phyloP scores from a whole-genome alignment of 495 filamentous ascomycete genomes.

The Neurospora tetrasperma region DNA sequence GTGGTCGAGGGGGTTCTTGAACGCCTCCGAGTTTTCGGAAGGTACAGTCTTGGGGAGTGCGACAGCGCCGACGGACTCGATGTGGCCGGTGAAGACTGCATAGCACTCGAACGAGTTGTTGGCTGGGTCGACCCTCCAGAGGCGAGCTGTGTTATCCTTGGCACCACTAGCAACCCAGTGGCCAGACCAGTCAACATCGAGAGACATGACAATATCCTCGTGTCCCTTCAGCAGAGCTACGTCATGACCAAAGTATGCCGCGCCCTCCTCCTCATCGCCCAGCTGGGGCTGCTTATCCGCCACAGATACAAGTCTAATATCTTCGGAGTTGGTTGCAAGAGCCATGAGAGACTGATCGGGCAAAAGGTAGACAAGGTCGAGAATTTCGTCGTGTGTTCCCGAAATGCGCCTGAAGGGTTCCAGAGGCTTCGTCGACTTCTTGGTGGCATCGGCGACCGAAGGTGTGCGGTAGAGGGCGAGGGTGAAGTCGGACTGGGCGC shows the following conservation, averaged over 20 bases:
- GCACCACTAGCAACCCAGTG: constrained; percentile 92
- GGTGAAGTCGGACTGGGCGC: constrained; percentile 83
- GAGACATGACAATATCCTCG: constrained; percentile 87
- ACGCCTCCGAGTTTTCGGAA: constrained; percentile 51
- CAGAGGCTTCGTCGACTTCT: constrained; percentile 21
- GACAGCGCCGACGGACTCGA: constrained; percentile 90
- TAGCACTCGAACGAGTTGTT: constrained; percentile 67
- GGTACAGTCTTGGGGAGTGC: constrained; percentile 63
- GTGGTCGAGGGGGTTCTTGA: constrained; percentile 56
- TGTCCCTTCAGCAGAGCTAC: constrained; percentile 78
- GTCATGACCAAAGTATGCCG: constrained; percentile 75
- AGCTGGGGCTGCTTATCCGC: constrained; percentile 19
- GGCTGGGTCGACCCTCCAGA: constrained; percentile 81
- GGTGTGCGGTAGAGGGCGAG: constrained; percentile 59
- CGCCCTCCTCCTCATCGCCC: constrained; percentile 24
- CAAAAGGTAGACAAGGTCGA: constrained; percentile 79
- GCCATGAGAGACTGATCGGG: constrained; percentile 72
- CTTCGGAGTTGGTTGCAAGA: constrained; percentile 89
- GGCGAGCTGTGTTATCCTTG: constrained; percentile 88
- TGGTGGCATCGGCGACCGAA: constrained; percentile 11
- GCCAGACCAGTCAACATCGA: constrained; percentile 92
- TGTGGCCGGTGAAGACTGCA: constrained; percentile 77
- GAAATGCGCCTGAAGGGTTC: constrained; percentile 64
- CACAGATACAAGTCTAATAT: constrained; percentile 70
- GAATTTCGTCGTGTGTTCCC: constrained; percentile 94